Conservation (phyloP, 805 yeast species). For the Saccharomycopsis sp. region DNA sequence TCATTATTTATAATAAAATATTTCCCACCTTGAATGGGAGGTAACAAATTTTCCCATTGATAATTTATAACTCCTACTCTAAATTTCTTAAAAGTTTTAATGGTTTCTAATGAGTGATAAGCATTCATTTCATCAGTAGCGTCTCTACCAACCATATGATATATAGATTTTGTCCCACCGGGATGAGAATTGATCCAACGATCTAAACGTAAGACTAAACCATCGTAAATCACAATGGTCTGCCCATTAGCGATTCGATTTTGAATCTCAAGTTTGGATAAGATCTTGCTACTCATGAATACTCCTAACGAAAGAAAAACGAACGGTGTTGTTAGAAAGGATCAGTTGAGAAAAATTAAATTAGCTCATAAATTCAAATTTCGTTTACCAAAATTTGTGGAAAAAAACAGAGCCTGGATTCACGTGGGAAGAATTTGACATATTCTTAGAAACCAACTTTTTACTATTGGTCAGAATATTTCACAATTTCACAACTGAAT, state of each 20-base stretch:
- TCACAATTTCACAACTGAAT: too few species aligned
- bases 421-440: too few species aligned
- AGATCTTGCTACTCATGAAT: too few species aligned
- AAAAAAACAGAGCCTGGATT: too few species aligned
- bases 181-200: conserved; percentile 71
- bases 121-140: conserved; percentile 89
- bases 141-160: conserved; percentile 80
- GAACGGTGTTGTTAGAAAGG: too few species aligned
- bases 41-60: conserved; percentile 65
- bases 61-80: conserved; percentile 54
- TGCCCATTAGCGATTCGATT: conserved; percentile 57
- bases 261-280: conserved; percentile 44
- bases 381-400: too few species aligned
- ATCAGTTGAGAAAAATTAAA: too few species aligned
- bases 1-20: conserved; percentile 26
- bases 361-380: too few species aligned
- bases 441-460: too few species aligned
- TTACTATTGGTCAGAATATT: too few species aligned
- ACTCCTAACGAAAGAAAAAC: too few species aligned
- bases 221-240: conserved; percentile 55
- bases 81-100: conserved; percentile 41
- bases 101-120: conserved; percentile 59
- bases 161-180: conserved; percentile 79
- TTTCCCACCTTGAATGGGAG: conserved; percentile 81
- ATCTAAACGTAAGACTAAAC: conserved; percentile 52